phyloP scores from a whole-genome alignment of 2,329 filamentous ascomycete genomes.

The Macrophomina pseudophaseolina region DNA sequence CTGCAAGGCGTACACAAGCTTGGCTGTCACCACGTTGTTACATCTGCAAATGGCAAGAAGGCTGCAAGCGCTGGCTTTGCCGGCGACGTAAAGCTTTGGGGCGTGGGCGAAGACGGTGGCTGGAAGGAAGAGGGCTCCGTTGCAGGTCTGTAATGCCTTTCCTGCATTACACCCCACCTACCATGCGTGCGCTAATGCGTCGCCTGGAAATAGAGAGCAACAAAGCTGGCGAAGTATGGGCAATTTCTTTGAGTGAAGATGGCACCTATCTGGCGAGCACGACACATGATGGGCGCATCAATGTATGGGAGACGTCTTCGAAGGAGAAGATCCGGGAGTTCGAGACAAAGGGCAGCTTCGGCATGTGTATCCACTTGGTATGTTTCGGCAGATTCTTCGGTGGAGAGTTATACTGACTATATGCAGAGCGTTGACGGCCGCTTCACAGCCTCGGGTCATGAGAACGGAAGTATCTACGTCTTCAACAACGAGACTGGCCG shows the following conservation, averaged over 20 bases:
- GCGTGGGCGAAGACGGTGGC: slow-evolving; percentile 55
- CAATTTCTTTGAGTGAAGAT: slow-evolving; percentile 81
- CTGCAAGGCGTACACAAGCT: slow-evolving; percentile 81
- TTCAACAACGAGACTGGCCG: slow-evolving; percentile 92
- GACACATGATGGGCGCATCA: slow-evolving; percentile 84
- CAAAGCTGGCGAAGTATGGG: slow-evolving; percentile 79
- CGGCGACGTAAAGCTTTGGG: slow-evolving; percentile 87
- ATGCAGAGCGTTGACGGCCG: slow-evolving; percentile 71
- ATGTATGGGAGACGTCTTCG: slow-evolving; percentile 75
- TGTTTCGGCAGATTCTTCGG: slow-evolving; percentile 28
- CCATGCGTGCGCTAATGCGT: neutral
- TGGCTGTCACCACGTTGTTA: slow-evolving; percentile 88
- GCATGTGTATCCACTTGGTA: slow-evolving; percentile 82
- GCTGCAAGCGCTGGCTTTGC: slow-evolving; percentile 88
- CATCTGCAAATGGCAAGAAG: slow-evolving; percentile 69
- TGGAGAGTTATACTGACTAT: neutral
- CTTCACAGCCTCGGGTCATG: slow-evolving; percentile 89
- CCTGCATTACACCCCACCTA: neutral
- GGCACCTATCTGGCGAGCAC: slow-evolving; percentile 86
- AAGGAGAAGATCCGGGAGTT: slow-evolving; percentile 76
- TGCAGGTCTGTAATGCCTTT: slow-evolving; percentile 41
- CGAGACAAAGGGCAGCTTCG: slow-evolving; percentile 92
- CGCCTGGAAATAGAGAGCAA: slow-evolving; percentile 51
- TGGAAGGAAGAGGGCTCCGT: slow-evolving; percentile 60
- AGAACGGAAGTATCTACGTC: slow-evolving; percentile 89